Base-by-base conservation (phyloP, 768 basidiomycete genomes). In the Termitomyces sp. region DNA sequence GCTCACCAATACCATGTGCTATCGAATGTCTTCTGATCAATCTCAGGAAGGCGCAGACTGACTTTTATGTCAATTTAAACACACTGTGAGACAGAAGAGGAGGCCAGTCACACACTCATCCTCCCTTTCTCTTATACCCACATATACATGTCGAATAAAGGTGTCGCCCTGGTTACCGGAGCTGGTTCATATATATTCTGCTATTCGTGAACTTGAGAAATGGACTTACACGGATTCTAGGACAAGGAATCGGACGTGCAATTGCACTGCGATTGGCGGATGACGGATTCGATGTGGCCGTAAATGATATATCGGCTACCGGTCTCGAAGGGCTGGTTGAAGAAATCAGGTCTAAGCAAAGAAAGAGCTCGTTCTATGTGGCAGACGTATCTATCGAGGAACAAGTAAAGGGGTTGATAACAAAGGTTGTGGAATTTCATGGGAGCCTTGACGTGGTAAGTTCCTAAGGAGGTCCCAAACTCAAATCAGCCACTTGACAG, bases 271-370 rank as follows among this genome's bases (percentile, higher is more conserved):
- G 62, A 9, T 47, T 65, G 4, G 65, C 65, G 20, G 59, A 63
- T 35, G 62, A 66, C 47, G 62, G 62, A 14, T 63, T 59, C 28
- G 64, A 66, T 48, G 60, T 65, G 22, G 61, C 64, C 20, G 43
- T 66, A n/a, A 64, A 63, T 40, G 14, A 78, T 76, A 58, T 83
- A 80, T 79, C 56, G 33, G 44, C 33, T n/a, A 30, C 38, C 7
- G 35, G 44, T 26, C 54, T 59, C 16, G 44, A 26, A 22, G 40
- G 14, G 4, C 14, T 65, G 6, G 64, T 60, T 0, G 47, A 64
- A 1, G 67, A 69, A 32, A 66, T 74, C 8, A 53, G 61, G 26
- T 46, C 51, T 7, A 59, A 61, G 12, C 63, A 66, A 20, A 55
- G 63, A 51, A 65, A 55, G 16, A 44, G 64, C 1, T 42, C 46